phyloP scores from a whole-genome alignment of 495 filamentous ascomycete genomes.

The Chaetomidium leptoderma region DNA sequence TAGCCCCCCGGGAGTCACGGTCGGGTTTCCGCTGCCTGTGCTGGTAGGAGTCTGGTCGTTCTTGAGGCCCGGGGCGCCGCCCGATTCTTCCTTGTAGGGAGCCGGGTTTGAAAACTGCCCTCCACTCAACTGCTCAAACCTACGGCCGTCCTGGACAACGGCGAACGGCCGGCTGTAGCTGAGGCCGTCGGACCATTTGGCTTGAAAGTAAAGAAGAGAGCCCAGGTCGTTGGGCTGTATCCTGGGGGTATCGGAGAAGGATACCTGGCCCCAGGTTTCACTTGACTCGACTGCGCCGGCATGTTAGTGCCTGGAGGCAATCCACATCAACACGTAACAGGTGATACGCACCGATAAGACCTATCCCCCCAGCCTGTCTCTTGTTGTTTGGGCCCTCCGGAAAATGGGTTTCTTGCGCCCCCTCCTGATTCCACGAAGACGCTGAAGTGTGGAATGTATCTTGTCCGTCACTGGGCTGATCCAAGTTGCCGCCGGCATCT shows the following conservation, averaged over 20 bases:
- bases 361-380: neutral
- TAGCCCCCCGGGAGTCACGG: neutral
- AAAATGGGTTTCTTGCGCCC: too few relatives aligned
- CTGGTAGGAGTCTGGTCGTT: neutral
- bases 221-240: too few relatives aligned
- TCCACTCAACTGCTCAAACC: too few relatives aligned
- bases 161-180: slow-evolving; percentile 24
- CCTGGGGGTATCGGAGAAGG: too few relatives aligned
- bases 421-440: too few relatives aligned
- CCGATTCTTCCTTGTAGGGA: neutral
- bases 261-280: neutral
- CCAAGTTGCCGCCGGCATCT: neutral
- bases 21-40: neutral
- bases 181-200: slow-evolving; percentile 7
- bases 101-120: too few relatives aligned
- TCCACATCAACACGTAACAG: neutral
- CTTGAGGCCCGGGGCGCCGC: neutral
- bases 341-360: neutral
- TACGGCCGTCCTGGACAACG: neutral
- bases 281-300: neutral
- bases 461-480: too few relatives aligned
- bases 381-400: too few relatives aligned
- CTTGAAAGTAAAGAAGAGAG: slow-evolving; percentile 25
- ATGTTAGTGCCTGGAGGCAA: neutral
- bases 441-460: too few relatives aligned